Conservation (phyloP, 805 yeast species). For the Metschnikowia peoriensis region DNA sequence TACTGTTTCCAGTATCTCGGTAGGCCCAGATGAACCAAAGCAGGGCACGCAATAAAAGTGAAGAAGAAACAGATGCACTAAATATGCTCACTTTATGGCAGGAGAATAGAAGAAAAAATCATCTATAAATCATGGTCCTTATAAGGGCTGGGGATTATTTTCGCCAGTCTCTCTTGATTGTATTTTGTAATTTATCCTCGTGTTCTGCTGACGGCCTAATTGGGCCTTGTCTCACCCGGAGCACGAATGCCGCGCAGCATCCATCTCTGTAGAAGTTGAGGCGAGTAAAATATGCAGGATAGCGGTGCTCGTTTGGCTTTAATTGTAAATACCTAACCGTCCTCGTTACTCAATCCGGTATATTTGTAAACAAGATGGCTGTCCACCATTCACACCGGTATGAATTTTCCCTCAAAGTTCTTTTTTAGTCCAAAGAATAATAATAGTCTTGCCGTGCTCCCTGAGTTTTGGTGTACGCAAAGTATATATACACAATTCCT, state of each 20-base stretch:
- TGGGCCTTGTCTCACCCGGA: neutral
- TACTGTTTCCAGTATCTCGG: too few species aligned
- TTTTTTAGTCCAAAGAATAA: constrained; percentile 19
- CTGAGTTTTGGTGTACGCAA: constrained; percentile 4
- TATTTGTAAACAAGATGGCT: constrained; percentile 18
- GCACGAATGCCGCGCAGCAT: neutral
- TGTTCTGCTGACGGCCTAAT: neutral
- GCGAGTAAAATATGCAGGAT: constrained; percentile 5
- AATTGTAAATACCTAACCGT: constrained; percentile 18
- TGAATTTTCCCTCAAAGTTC: constrained; percentile 11
- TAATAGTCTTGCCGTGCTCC: constrained; percentile 7
- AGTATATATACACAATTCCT: constrained; percentile 7
- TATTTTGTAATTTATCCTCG: neutral
- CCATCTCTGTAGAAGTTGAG: neutral
- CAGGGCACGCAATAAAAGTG: too few species aligned
- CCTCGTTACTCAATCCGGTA: constrained; percentile 17
- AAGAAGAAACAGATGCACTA: too few species aligned
- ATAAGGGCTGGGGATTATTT: too few species aligned
- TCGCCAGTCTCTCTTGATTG: neutral
- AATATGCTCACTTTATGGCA: too few species aligned
- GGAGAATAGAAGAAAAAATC: too few species aligned
- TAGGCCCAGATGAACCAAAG: too few species aligned
- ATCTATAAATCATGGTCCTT: too few species aligned
- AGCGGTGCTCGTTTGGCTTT: constrained; percentile 13
- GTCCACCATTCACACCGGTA: constrained; percentile 3